Base-by-base conservation (phyloP, 352 stramenopile genomes). In the Aphanomyces invadans region DNA sequence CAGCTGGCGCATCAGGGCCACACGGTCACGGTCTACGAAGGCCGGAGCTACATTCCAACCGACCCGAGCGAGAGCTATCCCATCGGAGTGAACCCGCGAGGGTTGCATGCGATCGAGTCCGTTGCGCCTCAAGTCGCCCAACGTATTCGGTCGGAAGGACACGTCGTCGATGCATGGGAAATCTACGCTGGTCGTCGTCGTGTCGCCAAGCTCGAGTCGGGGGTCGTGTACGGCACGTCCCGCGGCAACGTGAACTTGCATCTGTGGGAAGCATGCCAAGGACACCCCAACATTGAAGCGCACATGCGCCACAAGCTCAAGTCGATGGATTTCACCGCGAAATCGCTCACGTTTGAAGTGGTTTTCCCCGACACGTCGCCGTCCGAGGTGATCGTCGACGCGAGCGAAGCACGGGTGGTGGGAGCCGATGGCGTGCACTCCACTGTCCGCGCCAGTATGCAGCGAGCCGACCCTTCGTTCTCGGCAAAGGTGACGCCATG, bases 41-140 rank as follows among this genome's bases (percentile, higher is more conserved):
- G 59, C 15, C 59, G 59, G 15, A 21, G 26, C 25, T 21, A 26
- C n/a, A 66, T 66, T 31, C 59, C 59, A 12, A 66, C 38, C 3
- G 59, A 66, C 28, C 59, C 59, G 2, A 38, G 51, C 19, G 36
- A 66, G 39, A 66, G 59, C 44, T 66, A 66, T 39, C 59, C 59
- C 17, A 66, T 66, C 33, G 59, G 59, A 26, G 59, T 66, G 23
- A 66, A 66, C 44, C 59, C 59, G 2, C 59, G 59, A 11, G 59
- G 59, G 1, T 33, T 66, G 28, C 59, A 66, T 38, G 59, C 59
- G 23, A 66, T 66, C 46, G 59, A 44, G 23, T 53, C 28, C 19
- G 59, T 66, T 17, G 59, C 59, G 31, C 59, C 59, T 2, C 11
- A 62, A 11, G 39, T 66, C 3, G 59, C 59, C 12, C 29, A 53